A percentile compares a stretch with the other conserved stretches of the same genome.
phyloP scores from a whole-genome alignment of 345 rosid species.

The Cardamine occulta region DNA sequence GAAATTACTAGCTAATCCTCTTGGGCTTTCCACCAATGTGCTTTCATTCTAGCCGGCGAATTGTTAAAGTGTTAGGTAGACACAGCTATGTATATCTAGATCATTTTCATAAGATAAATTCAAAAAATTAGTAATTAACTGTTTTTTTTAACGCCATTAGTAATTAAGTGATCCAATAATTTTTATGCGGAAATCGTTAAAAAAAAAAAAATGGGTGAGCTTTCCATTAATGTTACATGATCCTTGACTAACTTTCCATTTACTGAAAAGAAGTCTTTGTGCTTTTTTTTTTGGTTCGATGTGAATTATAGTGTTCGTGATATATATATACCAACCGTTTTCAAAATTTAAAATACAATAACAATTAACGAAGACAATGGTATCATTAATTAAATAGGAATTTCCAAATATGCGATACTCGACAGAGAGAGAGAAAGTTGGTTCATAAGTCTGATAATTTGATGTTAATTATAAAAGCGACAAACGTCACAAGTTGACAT shows the following conservation, averaged over 20 bases:
- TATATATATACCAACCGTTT: background rate
- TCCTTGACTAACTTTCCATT: background rate
- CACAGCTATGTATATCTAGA: background rate
- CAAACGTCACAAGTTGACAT: background rate
- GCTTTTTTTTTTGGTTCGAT: background rate
- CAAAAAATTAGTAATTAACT: background rate
- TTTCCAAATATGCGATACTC: background rate
- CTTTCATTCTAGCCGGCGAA: background rate
- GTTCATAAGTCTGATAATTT: background rate
- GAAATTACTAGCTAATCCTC: background rate
- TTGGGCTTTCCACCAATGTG: background rate
- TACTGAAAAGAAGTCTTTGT: background rate
- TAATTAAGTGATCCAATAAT: background rate
- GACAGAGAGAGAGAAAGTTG: background rate
- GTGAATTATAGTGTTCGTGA: background rate
- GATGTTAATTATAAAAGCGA: no score
- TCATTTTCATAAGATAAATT: background rate
- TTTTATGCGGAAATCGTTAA: background rate
- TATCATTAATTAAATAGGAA: background rate
- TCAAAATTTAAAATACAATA: background rate
- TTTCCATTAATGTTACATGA: background rate
- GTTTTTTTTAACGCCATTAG: background rate
- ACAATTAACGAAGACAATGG: background rate
- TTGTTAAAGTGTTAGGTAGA: background rate
- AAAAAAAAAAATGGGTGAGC: background rate